Conservation (phyloP, 192 early-diverging fungal genomes). For the Umbelopsis ramanniana region DNA sequence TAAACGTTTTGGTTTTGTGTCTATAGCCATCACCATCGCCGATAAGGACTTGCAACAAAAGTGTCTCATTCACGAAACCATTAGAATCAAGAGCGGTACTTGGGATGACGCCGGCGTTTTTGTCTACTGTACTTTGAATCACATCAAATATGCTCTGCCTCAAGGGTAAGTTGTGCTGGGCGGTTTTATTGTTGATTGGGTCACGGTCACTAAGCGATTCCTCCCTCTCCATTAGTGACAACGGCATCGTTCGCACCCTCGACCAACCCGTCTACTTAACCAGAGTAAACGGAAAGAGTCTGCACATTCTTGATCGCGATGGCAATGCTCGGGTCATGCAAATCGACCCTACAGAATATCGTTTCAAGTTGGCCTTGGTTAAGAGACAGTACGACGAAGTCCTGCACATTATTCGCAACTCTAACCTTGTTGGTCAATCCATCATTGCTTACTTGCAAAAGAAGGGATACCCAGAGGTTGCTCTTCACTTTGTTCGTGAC, state of each 20-base stretch:
- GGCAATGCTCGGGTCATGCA: constrained; percentile 84
- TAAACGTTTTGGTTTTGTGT: constrained; percentile 3
- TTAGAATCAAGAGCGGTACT: constrained; percentile 96
- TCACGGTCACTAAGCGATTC: background rate
- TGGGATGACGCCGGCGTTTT: constrained; percentile 95
- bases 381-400: constrained; percentile 96
- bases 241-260: constrained; percentile 95
- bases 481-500: constrained; percentile 98
- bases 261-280: constrained; percentile 96
- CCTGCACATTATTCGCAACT: constrained; percentile 92
- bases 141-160: constrained; percentile 96
- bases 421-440: constrained; percentile 95
- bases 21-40: constrained; percentile 83
- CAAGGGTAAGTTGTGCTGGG: constrained; percentile 67
- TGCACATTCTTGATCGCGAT: constrained; percentile 90
- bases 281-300: constrained; percentile 81
- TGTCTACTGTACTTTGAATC: constrained; percentile 96
- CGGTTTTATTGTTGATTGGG: too few relatives aligned
- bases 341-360: constrained; percentile 98
- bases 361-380: constrained; percentile 94
- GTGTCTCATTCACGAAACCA: constrained; percentile 93
- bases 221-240: constrained; percentile 62
- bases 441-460: constrained; percentile 99
- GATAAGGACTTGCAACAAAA: constrained; percentile 88
- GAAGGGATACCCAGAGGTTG: constrained; percentile 99